These are phyloP conservation scores for Tetradesmus lagerheimii DNA, from an alignment of 139 green algal genomes.

Conservation along the genomic window DNA sequence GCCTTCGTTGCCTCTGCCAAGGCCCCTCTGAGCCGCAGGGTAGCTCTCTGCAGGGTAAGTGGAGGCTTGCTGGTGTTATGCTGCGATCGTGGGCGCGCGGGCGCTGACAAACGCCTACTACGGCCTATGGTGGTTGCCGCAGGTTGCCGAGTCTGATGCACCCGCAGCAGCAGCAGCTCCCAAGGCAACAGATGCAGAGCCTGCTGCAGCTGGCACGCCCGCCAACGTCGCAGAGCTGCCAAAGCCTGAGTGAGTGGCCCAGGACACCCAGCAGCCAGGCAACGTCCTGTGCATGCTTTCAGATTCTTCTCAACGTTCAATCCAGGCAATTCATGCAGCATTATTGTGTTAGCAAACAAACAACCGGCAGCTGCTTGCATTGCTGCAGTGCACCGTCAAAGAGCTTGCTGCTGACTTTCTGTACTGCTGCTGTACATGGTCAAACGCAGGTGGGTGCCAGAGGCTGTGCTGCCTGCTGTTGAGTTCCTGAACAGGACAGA, in stretches of 20 bases:
- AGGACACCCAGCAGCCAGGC: neutral
- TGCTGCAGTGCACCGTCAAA: neutral
- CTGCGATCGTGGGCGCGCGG: neutral
- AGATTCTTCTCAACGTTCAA: too few relatives aligned
- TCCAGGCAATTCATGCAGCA: too few relatives aligned
- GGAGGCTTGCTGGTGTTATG: neutral
- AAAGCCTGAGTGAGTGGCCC: conserved; percentile 18
- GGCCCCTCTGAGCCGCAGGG: neutral
- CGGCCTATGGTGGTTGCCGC: neutral
- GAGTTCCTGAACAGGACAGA: conserved; percentile 38
- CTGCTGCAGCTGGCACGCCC: neutral
- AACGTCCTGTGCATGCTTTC: neutral
- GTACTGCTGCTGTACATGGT: neutral
- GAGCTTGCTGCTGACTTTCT: neutral
- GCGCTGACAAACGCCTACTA: neutral
- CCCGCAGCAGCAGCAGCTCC: neutral
- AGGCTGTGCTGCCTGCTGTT: neutral
- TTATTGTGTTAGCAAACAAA: too few relatives aligned
- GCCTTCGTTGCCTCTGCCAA: neutral
- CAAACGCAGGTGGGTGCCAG: neutral
- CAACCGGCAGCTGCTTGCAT: neutral
- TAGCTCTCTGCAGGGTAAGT: neutral
- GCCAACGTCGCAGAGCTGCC: conserved; percentile 24
- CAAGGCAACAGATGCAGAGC: neutral
- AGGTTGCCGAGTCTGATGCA: neutral